phyloP scores from a whole-genome alignment of 306 rosid species.

The Quercus rubra region DNA sequence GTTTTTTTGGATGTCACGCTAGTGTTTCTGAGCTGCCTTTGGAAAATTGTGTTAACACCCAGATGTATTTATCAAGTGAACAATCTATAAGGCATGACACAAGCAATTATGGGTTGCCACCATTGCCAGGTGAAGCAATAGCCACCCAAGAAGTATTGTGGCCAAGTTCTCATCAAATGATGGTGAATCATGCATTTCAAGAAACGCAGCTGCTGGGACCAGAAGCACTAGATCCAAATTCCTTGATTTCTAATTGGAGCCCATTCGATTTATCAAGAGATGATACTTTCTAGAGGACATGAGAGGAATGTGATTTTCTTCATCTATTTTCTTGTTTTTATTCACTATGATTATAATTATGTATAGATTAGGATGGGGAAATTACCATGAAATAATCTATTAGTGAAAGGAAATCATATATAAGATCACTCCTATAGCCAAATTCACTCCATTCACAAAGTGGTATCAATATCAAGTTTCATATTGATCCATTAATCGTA shows the following conservation, averaged over 20 bases:
- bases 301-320: constrained; percentile 21
- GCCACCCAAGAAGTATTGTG: constrained; percentile 36
- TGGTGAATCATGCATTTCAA: constrained; percentile 43
- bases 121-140: constrained; percentile 63
- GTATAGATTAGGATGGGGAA: constrained; percentile 17
- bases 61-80: constrained; percentile 26
- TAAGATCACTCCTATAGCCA: neutral
- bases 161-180: constrained; percentile 44
- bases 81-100: constrained; percentile 9
- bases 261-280: constrained; percentile 64
- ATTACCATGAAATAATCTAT: constrained; percentile 20
- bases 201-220: constrained; percentile 32
- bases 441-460: neutral
- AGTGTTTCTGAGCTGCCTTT: constrained; percentile 19
- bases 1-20: constrained; percentile 33
- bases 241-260: constrained; percentile 59
- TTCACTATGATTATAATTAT: neutral
- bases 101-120: constrained; percentile 55
- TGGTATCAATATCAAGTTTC: neutral
- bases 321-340: constrained; percentile 15
- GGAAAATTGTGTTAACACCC: constrained; percentile 20
- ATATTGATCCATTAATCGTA: neutral
- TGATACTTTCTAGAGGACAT: constrained; percentile 47
- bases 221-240: constrained; percentile 48
- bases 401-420: constrained; percentile 17